phyloP scores from a whole-genome alignment of 805 yeast species.

The Ogataea corticis region DNA sequence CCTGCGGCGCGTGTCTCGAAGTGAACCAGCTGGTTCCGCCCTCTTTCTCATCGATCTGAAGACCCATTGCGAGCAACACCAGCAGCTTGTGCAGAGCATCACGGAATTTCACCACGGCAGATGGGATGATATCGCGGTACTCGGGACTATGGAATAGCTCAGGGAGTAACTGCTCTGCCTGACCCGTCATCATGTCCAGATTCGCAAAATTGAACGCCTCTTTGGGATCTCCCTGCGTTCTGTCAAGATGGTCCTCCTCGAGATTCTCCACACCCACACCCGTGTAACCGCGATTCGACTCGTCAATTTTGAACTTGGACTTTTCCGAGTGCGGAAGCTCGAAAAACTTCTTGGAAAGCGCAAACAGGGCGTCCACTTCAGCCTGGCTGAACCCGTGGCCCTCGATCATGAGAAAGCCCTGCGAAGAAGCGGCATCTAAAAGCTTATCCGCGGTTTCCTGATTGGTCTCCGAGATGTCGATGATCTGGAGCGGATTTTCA shows the following conservation, averaged over 20 bases:
- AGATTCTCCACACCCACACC: constrained; percentile 45
- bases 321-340: constrained; percentile 53
- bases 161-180: constrained; percentile 47
- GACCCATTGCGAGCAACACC: constrained; percentile 58
- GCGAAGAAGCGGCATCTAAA: constrained; percentile 51
- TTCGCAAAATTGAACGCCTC: constrained; percentile 64
- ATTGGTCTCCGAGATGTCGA: constrained; percentile 52
- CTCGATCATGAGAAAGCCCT: constrained; percentile 51
- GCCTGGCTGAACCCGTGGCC: constrained; percentile 48
- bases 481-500: constrained; percentile 51
- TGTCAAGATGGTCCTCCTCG: constrained; percentile 36
- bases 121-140: constrained; percentile 42
- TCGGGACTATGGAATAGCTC: constrained; percentile 45
- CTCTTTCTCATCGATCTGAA: constrained; percentile 54
- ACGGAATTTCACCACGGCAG: constrained; percentile 47
- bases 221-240: constrained; percentile 48
- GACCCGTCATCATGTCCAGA: constrained; percentile 52
- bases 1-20: constrained; percentile 53
- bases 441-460: constrained; percentile 50
- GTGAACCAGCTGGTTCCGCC: constrained; percentile 65
- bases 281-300: constrained; percentile 47
- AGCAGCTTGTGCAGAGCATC: constrained; percentile 50
- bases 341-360: constrained; percentile 30
- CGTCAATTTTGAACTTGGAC: constrained; percentile 47
- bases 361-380: constrained; percentile 39